Conservation (phyloP, 768 basidiomycete species). For the Roridomyces roridus region DNA sequence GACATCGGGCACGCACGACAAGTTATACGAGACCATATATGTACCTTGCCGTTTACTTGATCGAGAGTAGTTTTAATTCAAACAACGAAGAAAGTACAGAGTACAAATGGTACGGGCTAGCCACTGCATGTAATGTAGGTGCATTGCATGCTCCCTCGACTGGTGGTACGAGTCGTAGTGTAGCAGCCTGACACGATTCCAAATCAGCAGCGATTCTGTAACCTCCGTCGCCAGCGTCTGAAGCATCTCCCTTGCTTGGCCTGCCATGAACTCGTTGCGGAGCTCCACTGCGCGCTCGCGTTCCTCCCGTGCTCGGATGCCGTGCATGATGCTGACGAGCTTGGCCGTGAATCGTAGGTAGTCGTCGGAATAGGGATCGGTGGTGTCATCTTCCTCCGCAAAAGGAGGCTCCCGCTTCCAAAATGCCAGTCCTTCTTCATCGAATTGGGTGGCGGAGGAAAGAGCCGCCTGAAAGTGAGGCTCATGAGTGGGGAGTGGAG, state of each 20-base stretch:
- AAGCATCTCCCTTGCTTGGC: neutral
- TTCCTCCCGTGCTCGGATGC: neutral
- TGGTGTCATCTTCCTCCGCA: neutral
- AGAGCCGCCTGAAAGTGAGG: neutral
- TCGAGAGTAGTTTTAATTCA: neutral
- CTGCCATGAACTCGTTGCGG: neutral
- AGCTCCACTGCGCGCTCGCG: neutral
- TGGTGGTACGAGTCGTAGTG: neutral
- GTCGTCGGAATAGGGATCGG: neutral
- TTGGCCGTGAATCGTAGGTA: neutral
- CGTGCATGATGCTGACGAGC: neutral
- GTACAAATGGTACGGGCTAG: conserved; percentile 1
- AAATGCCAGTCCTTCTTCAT: neutral
- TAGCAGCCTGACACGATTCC: neutral
- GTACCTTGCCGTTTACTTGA: neutral
- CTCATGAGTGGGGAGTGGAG: neutral
- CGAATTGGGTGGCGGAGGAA: neutral
- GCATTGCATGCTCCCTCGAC: neutral
- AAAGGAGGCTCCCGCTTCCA: conserved; percentile 1
- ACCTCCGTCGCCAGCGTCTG: neutral
- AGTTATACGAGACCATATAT: neutral
- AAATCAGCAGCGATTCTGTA: neutral
- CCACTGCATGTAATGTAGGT: neutral
- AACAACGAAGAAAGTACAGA: neutral
- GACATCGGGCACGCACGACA: neutral